Evolutionary conservation across 1,284 basidiomycete species (phyloP).

Genomic region (Neonothopanus nambi): DNA sequence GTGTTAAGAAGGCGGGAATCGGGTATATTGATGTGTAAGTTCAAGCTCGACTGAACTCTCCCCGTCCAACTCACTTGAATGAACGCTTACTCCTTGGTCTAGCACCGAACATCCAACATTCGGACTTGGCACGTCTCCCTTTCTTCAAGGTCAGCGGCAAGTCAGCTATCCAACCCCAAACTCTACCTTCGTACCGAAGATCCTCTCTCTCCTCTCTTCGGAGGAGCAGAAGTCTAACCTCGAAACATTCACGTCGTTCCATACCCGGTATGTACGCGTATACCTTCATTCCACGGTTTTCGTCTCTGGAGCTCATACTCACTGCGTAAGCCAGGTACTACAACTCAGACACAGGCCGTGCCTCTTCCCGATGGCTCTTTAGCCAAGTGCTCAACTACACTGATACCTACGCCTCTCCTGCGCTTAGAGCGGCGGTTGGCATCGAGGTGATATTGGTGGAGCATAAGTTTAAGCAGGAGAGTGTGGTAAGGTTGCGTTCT

Average conservation of each 20-base stretch:
- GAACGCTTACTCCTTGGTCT: background rate
- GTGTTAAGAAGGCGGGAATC: conserved; percentile 34
- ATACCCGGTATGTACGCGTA: background rate
- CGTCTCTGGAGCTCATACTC: too few species aligned
- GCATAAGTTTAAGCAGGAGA: conserved; percentile 19
- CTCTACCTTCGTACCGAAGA: conserved; percentile 23
- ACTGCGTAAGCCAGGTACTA: conserved; percentile 47
- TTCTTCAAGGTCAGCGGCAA: background rate
- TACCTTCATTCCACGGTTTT: too few species aligned
- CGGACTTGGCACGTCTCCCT: background rate
- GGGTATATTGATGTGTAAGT: conserved; percentile 39
- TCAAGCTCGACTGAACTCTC: background rate
- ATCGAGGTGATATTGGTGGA: conserved; percentile 14
- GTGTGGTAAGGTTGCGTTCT: conserved; percentile 13
- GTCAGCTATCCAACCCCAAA: conserved; percentile 20
- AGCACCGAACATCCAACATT: conserved; percentile 2
- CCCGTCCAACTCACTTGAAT: background rate
- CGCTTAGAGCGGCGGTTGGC: conserved; percentile 8
- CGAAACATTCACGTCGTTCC: conserved; percentile 26
- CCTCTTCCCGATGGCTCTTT: conserved; percentile 20
- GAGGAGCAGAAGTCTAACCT: conserved; percentile 26
- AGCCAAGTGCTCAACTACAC: conserved; percentile 16
- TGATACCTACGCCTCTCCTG: conserved; percentile 9
- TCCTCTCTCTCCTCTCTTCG: conserved; percentile 26
- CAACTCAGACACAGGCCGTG: conserved; percentile 44